Evolutionary conservation across 345 rosid genomes (phyloP).

Genomic region (Arabis hirsuta): DNA sequence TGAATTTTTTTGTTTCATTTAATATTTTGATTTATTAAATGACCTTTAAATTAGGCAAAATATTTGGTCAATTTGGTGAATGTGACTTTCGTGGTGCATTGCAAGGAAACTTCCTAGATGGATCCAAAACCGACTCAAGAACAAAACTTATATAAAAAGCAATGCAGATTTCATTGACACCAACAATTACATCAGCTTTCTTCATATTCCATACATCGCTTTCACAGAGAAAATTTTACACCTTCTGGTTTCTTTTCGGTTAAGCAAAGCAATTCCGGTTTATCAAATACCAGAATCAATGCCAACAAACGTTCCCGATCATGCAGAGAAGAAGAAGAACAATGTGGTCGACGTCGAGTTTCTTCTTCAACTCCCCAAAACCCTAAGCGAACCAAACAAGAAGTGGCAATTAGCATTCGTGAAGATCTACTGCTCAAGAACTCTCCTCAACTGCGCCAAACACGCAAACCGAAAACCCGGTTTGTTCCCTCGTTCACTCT

Average conservation of each 20-base stretch:
- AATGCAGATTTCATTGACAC: not conserved
- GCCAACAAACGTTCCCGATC: constrained; percentile 31
- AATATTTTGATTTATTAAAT: not conserved
- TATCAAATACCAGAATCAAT: constrained; percentile 13
- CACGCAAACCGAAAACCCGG: not conserved
- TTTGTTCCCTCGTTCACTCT: constrained; percentile 37
- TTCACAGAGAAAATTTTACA: constrained; percentile 20
- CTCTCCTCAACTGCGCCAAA: constrained; percentile 46
- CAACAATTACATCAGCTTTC: not conserved
- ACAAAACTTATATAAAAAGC: constrained; percentile 19
- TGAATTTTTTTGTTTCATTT: not conserved
- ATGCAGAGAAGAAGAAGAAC: constrained; percentile 33
- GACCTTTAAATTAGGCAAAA: constrained; percentile 4
- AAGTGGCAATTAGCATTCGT: constrained; percentile 64
- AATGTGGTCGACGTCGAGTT: constrained; percentile 32
- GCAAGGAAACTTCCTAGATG: constrained; percentile 35
- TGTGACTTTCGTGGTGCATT: constrained; percentile 9
- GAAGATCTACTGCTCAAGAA: constrained; percentile 57
- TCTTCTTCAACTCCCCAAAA: constrained; percentile 44
- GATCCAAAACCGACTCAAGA: constrained; percentile 2
- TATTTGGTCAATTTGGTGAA: not conserved
- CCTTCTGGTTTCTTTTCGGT: constrained; percentile 15
- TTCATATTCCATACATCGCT: constrained; percentile 21
- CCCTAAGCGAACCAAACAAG: constrained; percentile 40
- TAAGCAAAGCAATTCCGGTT: constrained; percentile 17